Conservation (phyloP, 331 rosid species). For the Pyracantha coccinea region DNA sequence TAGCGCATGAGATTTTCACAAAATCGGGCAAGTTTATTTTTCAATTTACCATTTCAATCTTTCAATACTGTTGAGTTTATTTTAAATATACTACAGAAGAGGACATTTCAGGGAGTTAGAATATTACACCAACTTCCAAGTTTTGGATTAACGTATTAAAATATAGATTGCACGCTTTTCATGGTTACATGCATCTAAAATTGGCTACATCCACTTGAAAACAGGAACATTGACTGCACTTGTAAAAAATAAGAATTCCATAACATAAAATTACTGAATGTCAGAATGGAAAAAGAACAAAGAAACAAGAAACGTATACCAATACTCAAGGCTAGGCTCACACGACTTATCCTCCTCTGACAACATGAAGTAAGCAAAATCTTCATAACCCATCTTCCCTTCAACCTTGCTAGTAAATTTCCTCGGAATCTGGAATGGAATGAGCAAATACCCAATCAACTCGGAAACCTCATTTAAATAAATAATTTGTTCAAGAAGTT, state of each 20-base stretch:
- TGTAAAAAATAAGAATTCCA: background rate
- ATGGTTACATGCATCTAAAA: background rate
- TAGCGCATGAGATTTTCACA: background rate
- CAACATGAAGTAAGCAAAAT: slow-evolving; percentile 89
- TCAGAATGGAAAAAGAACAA: slow-evolving; percentile 5
- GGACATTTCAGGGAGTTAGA: background rate
- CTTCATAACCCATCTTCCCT: slow-evolving; percentile 95
- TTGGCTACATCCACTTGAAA: background rate
- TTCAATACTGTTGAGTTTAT: background rate
- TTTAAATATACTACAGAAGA: background rate
- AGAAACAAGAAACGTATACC: slow-evolving; percentile 38
- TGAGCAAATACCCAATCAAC: background rate
- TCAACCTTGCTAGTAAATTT: slow-evolving; percentile 82
- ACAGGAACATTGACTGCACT: background rate
- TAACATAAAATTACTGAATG: background rate
- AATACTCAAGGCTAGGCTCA: slow-evolving; percentile 88
- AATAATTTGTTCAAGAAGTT: background rate
- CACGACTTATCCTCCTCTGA: slow-evolving; percentile 93
- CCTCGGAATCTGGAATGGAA: slow-evolving; percentile 54
- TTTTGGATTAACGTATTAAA: background rate
- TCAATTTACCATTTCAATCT: background rate
- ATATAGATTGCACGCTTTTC: background rate
- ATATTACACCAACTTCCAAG: background rate
- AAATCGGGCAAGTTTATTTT: background rate
- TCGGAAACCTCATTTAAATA: background rate